Evolutionary conservation across 2,329 filamentous ascomycete species (phyloP).

Genomic region (Fusarium nanum): DNA sequence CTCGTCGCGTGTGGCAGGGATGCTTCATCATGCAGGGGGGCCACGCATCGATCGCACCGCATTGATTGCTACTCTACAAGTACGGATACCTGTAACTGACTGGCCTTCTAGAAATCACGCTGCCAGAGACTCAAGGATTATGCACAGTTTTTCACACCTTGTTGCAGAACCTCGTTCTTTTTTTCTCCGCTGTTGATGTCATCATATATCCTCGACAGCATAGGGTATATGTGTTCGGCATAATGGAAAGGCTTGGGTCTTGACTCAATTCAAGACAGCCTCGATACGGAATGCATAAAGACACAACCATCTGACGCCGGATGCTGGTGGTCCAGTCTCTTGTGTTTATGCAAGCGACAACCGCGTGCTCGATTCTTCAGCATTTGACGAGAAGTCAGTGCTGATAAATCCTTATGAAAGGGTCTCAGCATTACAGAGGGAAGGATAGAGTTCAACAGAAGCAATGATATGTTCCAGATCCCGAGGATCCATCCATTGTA

Average conservation of each 20-base stretch:
- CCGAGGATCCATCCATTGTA: background rate
- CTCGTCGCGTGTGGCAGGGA: constrained; percentile 27
- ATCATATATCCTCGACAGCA: background rate
- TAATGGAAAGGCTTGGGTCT: constrained; percentile 21
- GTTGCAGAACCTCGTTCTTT: constrained; percentile 5
- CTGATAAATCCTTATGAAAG: background rate
- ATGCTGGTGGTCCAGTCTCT: constrained; percentile 12
- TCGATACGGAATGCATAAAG: constrained; percentile 30
- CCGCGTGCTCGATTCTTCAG: constrained; percentile 5
- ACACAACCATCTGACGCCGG: constrained; percentile 35
- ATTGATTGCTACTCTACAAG: constrained; percentile 7
- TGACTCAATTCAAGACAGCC: constrained; percentile 20
- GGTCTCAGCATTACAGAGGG: background rate
- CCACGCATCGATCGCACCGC: constrained; percentile 34
- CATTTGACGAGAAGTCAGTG: background rate
- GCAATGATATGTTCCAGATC: background rate
- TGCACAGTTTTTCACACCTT: constrained; percentile 5
- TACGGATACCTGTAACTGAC: constrained; percentile 4
- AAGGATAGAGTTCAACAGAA: background rate
- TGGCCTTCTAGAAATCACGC: constrained; percentile 12
- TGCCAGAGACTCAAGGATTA: background rate
- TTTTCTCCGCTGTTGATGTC: background rate
- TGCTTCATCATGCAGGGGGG: constrained; percentile 30
- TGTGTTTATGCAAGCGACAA: constrained; percentile 23
- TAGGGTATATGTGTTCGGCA: constrained; percentile 1